phyloP scores from a whole-genome alignment of 768 basidiomycete species.

The Agrocybe chaxingu region DNA sequence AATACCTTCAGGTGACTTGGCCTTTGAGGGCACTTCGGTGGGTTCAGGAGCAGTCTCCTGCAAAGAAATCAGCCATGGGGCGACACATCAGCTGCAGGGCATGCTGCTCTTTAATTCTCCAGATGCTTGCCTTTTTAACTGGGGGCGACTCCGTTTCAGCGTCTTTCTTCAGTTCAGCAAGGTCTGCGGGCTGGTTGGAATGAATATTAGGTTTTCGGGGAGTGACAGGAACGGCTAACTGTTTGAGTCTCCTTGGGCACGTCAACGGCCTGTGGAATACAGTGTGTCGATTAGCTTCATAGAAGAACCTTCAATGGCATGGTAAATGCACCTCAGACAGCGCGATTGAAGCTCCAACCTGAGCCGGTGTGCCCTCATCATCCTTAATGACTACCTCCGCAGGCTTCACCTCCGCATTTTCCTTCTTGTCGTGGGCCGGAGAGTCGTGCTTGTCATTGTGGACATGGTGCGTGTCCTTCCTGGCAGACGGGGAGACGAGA shows the following conservation, averaged over 20 bases:
- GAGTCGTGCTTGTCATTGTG: conserved; percentile 35
- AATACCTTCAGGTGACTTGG: conserved; percentile 2
- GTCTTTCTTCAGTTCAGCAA: conserved; percentile 3
- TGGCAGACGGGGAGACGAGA: conserved; percentile 37
- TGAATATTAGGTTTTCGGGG: not conserved
- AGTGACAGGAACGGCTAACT: conserved; percentile 13
- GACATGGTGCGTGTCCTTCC: conserved; percentile 25
- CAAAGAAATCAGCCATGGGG: not conserved
- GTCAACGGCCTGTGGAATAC: conserved; percentile 19
- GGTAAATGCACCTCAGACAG: conserved; percentile 26
- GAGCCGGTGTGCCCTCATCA: conserved; percentile 36
- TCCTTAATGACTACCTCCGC: conserved; percentile 30
- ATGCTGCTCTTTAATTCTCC: not conserved
- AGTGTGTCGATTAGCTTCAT: too few relatives aligned
- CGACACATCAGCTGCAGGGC: too few relatives aligned
- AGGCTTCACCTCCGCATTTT: conserved; percentile 15
- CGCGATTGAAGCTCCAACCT: conserved; percentile 29
- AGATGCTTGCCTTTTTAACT: not conserved
- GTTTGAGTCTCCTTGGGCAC: conserved; percentile 24
- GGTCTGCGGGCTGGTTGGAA: conserved; percentile 2
- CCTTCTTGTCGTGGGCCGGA: conserved; percentile 21
- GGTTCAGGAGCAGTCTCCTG: not conserved
- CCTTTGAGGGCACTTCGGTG: not conserved
- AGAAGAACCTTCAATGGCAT: too few relatives aligned
- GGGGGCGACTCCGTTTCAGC: conserved; percentile 8